phyloP scores from a whole-genome alignment of 371 early-diverging fungal genomes.

The Mucor circinelloides region DNA sequence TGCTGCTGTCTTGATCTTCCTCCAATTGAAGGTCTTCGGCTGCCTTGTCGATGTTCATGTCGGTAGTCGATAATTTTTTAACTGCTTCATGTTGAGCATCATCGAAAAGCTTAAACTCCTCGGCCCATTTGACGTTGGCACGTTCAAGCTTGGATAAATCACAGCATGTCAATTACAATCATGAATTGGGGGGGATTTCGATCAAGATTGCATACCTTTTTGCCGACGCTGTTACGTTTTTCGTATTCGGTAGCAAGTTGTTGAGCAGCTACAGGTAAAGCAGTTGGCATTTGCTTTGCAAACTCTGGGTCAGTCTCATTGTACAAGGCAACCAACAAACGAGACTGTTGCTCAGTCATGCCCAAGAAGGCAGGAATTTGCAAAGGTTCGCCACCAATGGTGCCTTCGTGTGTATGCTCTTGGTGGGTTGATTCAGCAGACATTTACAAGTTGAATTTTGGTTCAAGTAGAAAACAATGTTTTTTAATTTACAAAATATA shows the following conservation, averaged over 20 bases:
- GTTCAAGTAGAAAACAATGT: background rate
- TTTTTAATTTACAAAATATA: background rate
- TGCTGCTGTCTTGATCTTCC: slow-evolving; percentile 29
- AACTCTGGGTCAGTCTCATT: slow-evolving; percentile 62
- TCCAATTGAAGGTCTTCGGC: slow-evolving; percentile 43
- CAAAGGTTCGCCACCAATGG: slow-evolving; percentile 13
- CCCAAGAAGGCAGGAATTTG: slow-evolving; percentile 58
- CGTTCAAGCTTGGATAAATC: slow-evolving; percentile 44
- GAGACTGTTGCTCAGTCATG: slow-evolving; percentile 58
- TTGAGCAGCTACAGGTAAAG: slow-evolving; percentile 59
- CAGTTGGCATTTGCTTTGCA: slow-evolving; percentile 57
- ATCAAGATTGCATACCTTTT: slow-evolving; percentile 40
- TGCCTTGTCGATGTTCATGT: slow-evolving; percentile 60
- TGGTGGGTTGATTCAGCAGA: background rate
- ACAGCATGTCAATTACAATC: background rate
- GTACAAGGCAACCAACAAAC: slow-evolving; percentile 59
- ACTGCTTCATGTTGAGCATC: slow-evolving; percentile 60
- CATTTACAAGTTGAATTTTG: background rate
- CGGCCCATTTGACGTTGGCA: slow-evolving; percentile 41
- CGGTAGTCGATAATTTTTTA: slow-evolving; percentile 43
- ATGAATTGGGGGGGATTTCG: background rate
- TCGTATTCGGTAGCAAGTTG: slow-evolving; percentile 56
- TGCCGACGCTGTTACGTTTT: slow-evolving; percentile 58
- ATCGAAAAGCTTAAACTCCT: slow-evolving; percentile 55
- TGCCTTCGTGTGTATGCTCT: slow-evolving; percentile 7